Base-by-base conservation (phyloP, 2,329 filamentous ascomycete species). In the Microsporum ferrugineum region DNA sequence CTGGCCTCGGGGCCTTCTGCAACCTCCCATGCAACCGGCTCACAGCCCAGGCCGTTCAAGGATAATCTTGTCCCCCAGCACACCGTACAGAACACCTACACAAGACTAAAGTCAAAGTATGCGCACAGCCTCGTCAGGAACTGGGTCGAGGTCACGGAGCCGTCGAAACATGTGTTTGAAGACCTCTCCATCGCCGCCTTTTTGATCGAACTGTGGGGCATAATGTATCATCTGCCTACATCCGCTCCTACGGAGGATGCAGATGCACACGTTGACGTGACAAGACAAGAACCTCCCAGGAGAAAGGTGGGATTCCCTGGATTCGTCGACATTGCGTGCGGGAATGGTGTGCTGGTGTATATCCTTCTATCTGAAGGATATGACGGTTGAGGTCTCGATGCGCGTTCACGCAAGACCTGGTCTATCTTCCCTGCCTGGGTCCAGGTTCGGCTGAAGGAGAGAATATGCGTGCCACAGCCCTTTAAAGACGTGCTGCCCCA, bases 241-340 rank as follows among this genome's bases (percentile, higher is more conserved):
- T 12, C 8, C 27, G 39, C 8, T 5, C 17, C 51, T 33, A 31
- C 34, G 10, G 12, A 12, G 5, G 27, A 17, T 17, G 43, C 41
- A n/a, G 56, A 51, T 34, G 38, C 62, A 3, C 17, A 43, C 5
- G 57, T 29, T 3, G 58, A 70, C 67, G 41, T 71, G 70, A 33
- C 33, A n/a, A 33, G n/a, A 31, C 2, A 27, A n/a, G 47, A 62
- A 56, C 51, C 39, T 3, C 56, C 27, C 5, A 60, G 57, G 0
- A 56, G 57, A 6, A 68, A 71, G 51, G 49, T 64, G 0, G 63
- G 66, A 0, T 96, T 96, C 67, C 89, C 90, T 0, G 91, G 92
- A 0, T 99, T 97, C 68, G 88, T 96, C 23, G 94, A 99, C 69
- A 90, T 99, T 53, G 94, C 92, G 3, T 97, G 94, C 70, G 94